Conservation (phyloP, 768 basidiomycete genomes). For the Stropharia rugosoannulata region DNA sequence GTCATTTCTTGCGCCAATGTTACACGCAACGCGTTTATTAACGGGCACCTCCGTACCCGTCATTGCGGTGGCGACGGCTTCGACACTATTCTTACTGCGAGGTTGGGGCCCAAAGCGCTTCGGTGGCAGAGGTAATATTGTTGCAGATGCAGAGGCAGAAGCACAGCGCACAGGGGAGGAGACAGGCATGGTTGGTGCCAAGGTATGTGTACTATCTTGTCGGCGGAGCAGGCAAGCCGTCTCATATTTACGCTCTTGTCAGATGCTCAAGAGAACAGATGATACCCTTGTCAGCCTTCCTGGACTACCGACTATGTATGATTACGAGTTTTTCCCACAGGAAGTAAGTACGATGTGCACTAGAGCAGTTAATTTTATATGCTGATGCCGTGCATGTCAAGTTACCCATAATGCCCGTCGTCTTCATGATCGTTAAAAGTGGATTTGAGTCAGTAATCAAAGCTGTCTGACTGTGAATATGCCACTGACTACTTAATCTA, state of each 20-base stretch:
- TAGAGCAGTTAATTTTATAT: not conserved
- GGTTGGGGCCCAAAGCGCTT: conserved; percentile 5
- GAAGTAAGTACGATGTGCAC: not conserved
- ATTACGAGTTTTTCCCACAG: conserved; percentile 17
- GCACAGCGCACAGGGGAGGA: conserved; percentile 1
- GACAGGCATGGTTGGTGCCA: conserved; percentile 4
- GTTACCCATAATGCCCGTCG: not conserved
- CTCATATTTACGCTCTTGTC: not conserved
- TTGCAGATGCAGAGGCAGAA: conserved; percentile 3
- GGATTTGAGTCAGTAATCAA: not conserved
- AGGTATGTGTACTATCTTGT: conserved; percentile 1
- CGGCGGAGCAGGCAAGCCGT: too few relatives aligned
- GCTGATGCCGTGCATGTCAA: not conserved
- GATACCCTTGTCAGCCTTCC: conserved; percentile 8
- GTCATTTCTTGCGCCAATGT: conserved; percentile 7
- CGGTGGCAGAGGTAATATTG: conserved; percentile 11
- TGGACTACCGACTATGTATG: conserved; percentile 14
- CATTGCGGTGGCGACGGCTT: conserved; percentile 2
- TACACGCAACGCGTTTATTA: conserved; percentile 4
- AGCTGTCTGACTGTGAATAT: not conserved
- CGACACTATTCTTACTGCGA: conserved; percentile 4
- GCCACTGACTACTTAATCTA: not conserved
- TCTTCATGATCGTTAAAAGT: not conserved
- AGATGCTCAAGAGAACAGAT: conserved; percentile 6
- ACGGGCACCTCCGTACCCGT: conserved; percentile 9